A percentile compares a stretch with the other conserved stretches of the same genome.
These are phyloP conservation scores for Coffea canephora DNA, from an alignment of 257 asterid genomes.

Conservation along the genomic window DNA sequence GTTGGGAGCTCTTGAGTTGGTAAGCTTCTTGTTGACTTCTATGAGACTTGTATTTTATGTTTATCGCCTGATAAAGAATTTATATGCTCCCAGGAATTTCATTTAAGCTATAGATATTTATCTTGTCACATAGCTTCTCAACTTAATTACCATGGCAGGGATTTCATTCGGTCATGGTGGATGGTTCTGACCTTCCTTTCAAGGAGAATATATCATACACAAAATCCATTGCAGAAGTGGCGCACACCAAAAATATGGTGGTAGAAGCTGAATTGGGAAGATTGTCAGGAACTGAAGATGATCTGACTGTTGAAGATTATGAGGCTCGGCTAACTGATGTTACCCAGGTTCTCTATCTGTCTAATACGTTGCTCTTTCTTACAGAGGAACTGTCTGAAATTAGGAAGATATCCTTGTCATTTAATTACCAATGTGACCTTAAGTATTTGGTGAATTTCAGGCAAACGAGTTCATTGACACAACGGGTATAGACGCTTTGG, in stretches of 20 bases:
- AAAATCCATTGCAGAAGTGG: conserved; percentile 58
- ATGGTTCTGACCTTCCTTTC: conserved; percentile 84
- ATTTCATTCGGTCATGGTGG: conserved; percentile 91
- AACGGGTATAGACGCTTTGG: conserved; percentile 90
- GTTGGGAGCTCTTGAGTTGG: conserved; percentile 82
- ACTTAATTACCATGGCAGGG: conserved; percentile 50
- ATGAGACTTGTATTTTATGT: background rate
- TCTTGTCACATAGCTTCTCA: background rate
- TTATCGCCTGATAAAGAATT: background rate
- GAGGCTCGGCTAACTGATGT: conserved; percentile 87
- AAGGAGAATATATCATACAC: conserved; percentile 73
- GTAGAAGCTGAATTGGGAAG: conserved; percentile 99
- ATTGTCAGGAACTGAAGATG: conserved; percentile 97
- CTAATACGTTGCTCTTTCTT: background rate
- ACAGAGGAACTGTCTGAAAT: background rate
- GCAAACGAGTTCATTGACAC: conserved; percentile 85
- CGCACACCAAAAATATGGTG: conserved; percentile 57
- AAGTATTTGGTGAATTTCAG: conserved; percentile 39
- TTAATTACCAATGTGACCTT: background rate
- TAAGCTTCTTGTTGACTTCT: conserved; percentile 33
- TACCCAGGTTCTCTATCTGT: conserved; percentile 50
- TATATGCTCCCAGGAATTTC: background rate
- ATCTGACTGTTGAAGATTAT: conserved; percentile 81
- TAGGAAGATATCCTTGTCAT: background rate
- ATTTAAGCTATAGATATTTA: background rate